phyloP scores from a whole-genome alignment of 2,329 filamentous ascomycete species.

The Aspergillus arachidicola region DNA sequence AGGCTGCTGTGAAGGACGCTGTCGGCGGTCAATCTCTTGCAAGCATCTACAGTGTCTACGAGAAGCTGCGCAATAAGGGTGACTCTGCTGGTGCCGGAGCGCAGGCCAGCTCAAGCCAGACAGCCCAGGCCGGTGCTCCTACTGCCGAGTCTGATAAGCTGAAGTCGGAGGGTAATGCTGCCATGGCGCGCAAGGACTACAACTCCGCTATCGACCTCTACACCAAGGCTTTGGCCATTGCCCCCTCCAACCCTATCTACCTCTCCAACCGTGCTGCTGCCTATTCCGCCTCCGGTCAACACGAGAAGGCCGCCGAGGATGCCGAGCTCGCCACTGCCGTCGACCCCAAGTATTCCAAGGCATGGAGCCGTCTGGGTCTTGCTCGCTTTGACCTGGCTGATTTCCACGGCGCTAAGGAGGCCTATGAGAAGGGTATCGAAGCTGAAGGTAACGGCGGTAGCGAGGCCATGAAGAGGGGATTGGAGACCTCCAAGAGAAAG shows the following conservation, averaged over 20 bases:
- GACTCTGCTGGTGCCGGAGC: slow-evolving; percentile 47
- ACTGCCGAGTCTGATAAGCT: slow-evolving; percentile 79
- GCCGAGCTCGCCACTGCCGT: slow-evolving; percentile 86
- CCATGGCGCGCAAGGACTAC: slow-evolving; percentile 96
- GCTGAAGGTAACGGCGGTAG: slow-evolving; percentile 91
- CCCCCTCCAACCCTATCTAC: slow-evolving; percentile 90
- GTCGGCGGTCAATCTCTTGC: slow-evolving; percentile 84
- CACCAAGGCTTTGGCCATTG: slow-evolving; percentile 78
- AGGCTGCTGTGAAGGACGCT: slow-evolving; percentile 71
- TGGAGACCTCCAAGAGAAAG: slow-evolving; percentile 85
- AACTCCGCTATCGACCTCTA: slow-evolving; percentile 79
- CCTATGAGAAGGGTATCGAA: slow-evolving; percentile 90
- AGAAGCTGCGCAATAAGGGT: slow-evolving; percentile 78
- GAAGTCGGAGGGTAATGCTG: slow-evolving; percentile 89
- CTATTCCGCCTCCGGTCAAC: slow-evolving; percentile 80
- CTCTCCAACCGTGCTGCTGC: slow-evolving; percentile 96
- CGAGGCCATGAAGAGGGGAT: slow-evolving; percentile 96
- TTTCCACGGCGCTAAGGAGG: slow-evolving; percentile 88
- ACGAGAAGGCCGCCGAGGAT: slow-evolving; percentile 80
- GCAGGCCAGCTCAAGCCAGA: slow-evolving; percentile 44
- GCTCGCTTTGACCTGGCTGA: slow-evolving; percentile 91
- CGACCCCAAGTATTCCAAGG: slow-evolving; percentile 94
- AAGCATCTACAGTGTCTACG: slow-evolving; percentile 92
- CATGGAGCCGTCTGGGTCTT: slow-evolving; percentile 90
- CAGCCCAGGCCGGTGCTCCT: slow-evolving; percentile 37